phyloP scores from a whole-genome alignment of 1,284 basidiomycete genomes.

The Ceratobasidium sp. region DNA sequence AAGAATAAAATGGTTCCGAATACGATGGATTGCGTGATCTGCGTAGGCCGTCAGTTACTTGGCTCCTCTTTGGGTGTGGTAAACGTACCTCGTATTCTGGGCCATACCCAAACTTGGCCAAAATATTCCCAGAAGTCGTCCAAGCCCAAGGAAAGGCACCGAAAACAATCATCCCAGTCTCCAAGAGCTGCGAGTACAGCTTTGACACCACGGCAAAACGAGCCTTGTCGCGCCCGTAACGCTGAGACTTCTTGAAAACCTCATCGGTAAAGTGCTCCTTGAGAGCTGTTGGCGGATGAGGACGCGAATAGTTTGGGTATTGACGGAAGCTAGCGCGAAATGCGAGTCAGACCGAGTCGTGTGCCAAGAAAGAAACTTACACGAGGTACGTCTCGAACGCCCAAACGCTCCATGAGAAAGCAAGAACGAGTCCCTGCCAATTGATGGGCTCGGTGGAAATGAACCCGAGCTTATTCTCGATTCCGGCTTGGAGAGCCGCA shows the following conservation, averaged over 20 bases:
- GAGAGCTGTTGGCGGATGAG: slow-evolving; percentile 77
- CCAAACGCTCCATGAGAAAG: slow-evolving; percentile 79
- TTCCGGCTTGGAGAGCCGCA: slow-evolving; percentile 31
- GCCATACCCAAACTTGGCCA: slow-evolving; percentile 65
- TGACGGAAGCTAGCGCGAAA: slow-evolving; percentile 69
- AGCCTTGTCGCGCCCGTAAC: slow-evolving; percentile 93
- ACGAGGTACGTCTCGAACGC: slow-evolving; percentile 84
- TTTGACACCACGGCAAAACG: slow-evolving; percentile 78
- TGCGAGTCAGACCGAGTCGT: not conserved
- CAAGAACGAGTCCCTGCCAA: slow-evolving; percentile 76
- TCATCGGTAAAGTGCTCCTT: slow-evolving; percentile 73
- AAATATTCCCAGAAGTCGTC: slow-evolving; percentile 62
- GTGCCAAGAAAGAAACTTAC: slow-evolving; percentile 56
- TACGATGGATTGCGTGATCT: slow-evolving; percentile 85
- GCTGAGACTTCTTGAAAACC: slow-evolving; percentile 87
- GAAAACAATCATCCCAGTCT: slow-evolving; percentile 74
- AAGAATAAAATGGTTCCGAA: slow-evolving; percentile 76
- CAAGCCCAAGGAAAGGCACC: slow-evolving; percentile 85
- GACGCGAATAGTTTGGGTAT: slow-evolving; percentile 81
- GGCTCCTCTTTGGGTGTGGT: slow-evolving; percentile 19
- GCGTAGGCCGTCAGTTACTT: slow-evolving; percentile 41
- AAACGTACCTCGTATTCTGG: slow-evolving; percentile 67
- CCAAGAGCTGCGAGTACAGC: slow-evolving; percentile 74
- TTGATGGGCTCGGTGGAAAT: slow-evolving; percentile 56
- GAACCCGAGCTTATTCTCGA: slow-evolving; percentile 40